Evolutionary conservation across 345 rosid genomes (phyloP).

Genomic region (Litchi chinensis): DNA sequence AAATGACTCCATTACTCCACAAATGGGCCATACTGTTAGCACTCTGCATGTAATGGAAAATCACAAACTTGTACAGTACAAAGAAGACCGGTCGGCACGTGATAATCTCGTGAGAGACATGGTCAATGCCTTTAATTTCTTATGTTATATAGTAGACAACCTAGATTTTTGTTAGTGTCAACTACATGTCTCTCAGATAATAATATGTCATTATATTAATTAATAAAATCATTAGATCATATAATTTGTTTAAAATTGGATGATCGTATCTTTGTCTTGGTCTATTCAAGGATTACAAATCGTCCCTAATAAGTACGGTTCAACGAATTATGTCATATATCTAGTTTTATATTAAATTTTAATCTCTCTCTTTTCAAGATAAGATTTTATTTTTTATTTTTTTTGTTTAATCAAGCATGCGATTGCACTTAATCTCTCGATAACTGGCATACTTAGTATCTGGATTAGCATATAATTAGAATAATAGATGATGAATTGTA

Average conservation of each 20-base stretch:
- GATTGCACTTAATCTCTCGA: neutral
- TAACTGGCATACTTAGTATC: neutral
- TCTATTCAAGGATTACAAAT: constrained; percentile 28
- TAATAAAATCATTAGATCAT: too few species aligned
- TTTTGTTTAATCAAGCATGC: neutral
- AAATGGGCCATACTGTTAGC: constrained; percentile 11
- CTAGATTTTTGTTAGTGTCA: constrained; percentile 23
- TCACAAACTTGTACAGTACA: constrained; percentile 25
- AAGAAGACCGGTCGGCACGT: constrained; percentile 38
- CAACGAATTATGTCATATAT: constrained; percentile 10
- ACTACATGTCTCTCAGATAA: too few species aligned
- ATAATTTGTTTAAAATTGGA: neutral
- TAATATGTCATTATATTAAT: neutral
- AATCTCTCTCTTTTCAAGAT: neutral
- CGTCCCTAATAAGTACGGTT: constrained; percentile 9
- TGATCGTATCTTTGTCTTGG: constrained; percentile 39
- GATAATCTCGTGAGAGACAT: constrained; percentile 42
- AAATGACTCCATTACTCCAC: neutral
- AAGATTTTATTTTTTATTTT: neutral
- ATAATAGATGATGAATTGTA: neutral
- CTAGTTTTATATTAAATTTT: neutral
- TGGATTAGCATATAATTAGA: neutral
- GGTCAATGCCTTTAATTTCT: constrained; percentile 31
- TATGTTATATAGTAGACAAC: constrained; percentile 25
- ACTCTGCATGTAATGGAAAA: constrained; percentile 17